Conservation (phyloP, 805 yeast genomes). For the Komagataella populi region DNA sequence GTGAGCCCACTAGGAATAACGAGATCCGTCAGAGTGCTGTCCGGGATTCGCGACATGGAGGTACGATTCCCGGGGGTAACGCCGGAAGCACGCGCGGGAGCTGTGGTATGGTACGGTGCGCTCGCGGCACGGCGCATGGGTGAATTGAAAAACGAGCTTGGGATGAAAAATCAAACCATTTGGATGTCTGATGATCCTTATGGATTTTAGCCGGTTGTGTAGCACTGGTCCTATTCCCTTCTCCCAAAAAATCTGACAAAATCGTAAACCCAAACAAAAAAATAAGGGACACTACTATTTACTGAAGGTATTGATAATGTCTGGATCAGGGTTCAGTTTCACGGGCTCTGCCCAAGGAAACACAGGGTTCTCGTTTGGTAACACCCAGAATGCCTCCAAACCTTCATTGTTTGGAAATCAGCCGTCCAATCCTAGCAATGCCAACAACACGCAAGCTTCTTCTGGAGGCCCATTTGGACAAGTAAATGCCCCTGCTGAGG, state of each 20-base stretch:
- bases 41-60: not conserved
- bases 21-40: not conserved
- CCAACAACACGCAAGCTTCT: slow-evolving; percentile 1
- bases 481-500: slow-evolving; percentile 1
- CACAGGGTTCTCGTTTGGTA: not conserved
- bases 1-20: not conserved
- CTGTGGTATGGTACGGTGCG: not conserved
- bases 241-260: not conserved
- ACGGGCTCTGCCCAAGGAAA: slow-evolving; percentile 5
- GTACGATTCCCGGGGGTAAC: not conserved
- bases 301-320: not conserved
- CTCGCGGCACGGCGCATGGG: not conserved
- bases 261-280: not conserved
- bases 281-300: not conserved
- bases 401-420: slow-evolving; percentile 1
- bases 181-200: not conserved
- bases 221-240: not conserved
- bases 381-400: slow-evolving; percentile 2
- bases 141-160: not conserved
- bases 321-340: slow-evolving; percentile 1
- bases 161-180: not conserved
- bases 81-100: not conserved
- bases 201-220: not conserved
- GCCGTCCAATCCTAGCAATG: not conserved
- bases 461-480: not conserved